Conservation (phyloP, 495 filamentous ascomycete genomes). For the Penicillium flavigenum region DNA sequence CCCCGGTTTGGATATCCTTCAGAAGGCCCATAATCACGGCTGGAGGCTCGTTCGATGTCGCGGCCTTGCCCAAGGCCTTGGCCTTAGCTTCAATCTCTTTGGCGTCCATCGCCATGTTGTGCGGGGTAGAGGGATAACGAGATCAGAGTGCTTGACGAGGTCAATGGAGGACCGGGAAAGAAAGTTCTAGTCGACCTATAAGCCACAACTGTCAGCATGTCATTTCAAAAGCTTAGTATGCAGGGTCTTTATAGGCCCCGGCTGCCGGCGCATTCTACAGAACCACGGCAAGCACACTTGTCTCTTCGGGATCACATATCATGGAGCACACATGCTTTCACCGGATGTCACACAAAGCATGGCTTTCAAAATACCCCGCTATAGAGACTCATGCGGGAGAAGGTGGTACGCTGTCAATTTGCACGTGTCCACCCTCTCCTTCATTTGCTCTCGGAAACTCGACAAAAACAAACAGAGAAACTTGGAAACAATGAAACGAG, state of each 20-base stretch:
- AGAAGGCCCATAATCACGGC: conserved; percentile 66
- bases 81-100: conserved; percentile 73
- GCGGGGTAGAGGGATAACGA: conserved; percentile 1
- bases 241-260: conserved; percentile 3
- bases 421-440: conserved; percentile 13
- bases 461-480: not conserved
- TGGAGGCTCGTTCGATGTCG: conserved; percentile 63
- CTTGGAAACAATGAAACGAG: not conserved
- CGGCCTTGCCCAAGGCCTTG: conserved; percentile 73
- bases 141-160: not conserved
- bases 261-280: conserved; percentile 8
- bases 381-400: not conserved
- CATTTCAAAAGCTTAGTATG: not conserved
- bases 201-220: conserved; percentile 1
- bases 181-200: not conserved
- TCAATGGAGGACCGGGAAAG: not conserved
- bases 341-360: conserved; percentile 1
- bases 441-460: not conserved
- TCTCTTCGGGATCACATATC: not conserved
- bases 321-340: conserved; percentile 1
- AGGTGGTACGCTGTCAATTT: conserved; percentile 1
- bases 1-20: conserved; percentile 71
- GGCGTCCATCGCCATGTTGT: conserved; percentile 63
- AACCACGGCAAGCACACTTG: not conserved
- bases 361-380: not conserved